A percentile compares a stretch with the other conserved stretches of the same genome.
Evolutionary conservation across 140 eudicot species (phyloP).

Genomic region (Oenanthe javanica): DNA sequence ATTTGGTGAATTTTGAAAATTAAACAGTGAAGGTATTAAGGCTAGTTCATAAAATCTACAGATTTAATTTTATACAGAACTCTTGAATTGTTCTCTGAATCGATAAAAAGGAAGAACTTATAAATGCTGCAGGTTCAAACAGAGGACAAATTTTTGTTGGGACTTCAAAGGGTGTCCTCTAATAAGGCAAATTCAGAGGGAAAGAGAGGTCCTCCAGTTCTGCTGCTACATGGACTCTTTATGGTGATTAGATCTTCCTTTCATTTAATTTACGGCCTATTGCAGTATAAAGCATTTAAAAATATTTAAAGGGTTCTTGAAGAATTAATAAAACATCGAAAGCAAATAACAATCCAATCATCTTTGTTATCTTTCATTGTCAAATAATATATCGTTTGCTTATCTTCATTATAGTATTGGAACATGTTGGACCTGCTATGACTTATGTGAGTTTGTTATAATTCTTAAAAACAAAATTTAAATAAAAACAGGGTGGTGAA

Average conservation of each 20-base stretch:
- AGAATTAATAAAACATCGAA: no score
- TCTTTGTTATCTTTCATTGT: no score
- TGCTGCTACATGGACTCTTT: constrained; percentile 11
- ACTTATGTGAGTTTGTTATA: not conserved
- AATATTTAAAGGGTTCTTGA: not conserved
- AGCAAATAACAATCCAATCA: no score
- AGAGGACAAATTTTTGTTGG: not conserved
- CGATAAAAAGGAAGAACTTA: not conserved
- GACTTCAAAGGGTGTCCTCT: constrained; percentile 6
- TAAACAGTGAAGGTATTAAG: no score
- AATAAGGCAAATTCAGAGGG: not conserved
- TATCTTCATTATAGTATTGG: not conserved
- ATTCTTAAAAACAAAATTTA: not conserved
- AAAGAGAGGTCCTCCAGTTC: not conserved
- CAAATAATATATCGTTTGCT: not conserved
- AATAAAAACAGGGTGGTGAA: not conserved
- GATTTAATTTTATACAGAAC: not conserved
- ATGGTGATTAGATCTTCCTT: not conserved
- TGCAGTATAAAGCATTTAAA: no score
- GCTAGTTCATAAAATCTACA: no score
- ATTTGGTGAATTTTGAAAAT: no score
- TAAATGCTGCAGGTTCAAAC: not conserved
- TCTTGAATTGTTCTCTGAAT: not conserved
- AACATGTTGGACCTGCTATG: not conserved
- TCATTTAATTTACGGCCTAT: not conserved